These are phyloP conservation scores for Microascus cirrosus DNA, from an alignment of 2,329 filamentous ascomycete species.

Conservation along the genomic window DNA sequence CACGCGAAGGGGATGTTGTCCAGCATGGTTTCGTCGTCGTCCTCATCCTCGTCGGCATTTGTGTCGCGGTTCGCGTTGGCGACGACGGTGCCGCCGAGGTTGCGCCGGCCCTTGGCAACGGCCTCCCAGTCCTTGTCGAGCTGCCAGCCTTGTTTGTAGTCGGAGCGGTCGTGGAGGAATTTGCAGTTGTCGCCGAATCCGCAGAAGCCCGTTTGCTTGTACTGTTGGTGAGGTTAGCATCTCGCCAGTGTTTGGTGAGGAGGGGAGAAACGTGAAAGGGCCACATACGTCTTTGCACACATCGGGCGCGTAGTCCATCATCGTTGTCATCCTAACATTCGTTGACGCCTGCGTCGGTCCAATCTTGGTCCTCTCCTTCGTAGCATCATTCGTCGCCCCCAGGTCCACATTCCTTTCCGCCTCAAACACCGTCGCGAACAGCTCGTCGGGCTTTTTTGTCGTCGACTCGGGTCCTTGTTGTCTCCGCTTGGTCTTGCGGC, in stretches of 20 bases:
- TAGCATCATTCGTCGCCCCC: conserved; percentile 70
- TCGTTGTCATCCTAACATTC: conserved; percentile 82
- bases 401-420: conserved; percentile 53
- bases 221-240: conserved; percentile 13
- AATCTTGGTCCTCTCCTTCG: conserved; percentile 64
- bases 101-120: conserved; percentile 60
- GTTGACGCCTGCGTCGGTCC: conserved; percentile 82
- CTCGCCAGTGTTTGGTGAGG: not conserved
- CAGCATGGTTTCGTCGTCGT: conserved; percentile 58
- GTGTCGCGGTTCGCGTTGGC: conserved; percentile 42
- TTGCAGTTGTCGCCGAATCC: conserved; percentile 64
- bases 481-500: not conserved
- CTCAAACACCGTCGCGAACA: conserved; percentile 41
- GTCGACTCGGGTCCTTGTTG: not conserved
- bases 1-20: conserved; percentile 85
- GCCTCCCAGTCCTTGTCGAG: conserved; percentile 91
- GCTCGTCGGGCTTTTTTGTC: conserved; percentile 15
- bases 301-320: conserved; percentile 84
- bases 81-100: conserved; percentile 47
- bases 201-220: conserved; percentile 44
- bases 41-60: conserved; percentile 27
- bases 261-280: not conserved
- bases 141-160: conserved; percentile 89
- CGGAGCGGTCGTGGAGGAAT: conserved; percentile 64
- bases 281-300: conserved; percentile 73